phyloP scores from a whole-genome alignment of 139 green algal genomes.

The Chlamydomonas incerta region DNA sequence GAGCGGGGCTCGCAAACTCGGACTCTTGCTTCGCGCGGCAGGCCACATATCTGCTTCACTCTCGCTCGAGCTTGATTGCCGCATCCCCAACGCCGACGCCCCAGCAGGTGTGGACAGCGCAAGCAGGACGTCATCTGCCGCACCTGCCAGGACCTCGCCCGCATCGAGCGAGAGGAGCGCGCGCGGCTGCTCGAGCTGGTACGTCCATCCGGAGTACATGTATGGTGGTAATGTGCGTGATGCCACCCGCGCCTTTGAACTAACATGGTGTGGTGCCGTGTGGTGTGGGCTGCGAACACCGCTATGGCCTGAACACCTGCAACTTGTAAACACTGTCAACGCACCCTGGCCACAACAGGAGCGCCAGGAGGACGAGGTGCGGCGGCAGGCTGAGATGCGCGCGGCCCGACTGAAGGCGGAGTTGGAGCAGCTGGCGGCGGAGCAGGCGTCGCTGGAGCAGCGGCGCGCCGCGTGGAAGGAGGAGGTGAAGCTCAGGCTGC shows the following conservation, averaged over 20 bases:
- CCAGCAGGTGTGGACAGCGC: background rate
- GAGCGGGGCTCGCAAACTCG: no score
- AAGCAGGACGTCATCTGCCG: background rate
- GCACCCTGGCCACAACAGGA: slow-evolving; percentile 28
- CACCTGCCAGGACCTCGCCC: slow-evolving; percentile 44
- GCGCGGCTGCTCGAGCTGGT: slow-evolving; percentile 30
- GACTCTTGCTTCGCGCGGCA: no score
- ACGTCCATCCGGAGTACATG: no score
- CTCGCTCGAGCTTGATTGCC: no score
- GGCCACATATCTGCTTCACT: no score
- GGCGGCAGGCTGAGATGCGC: slow-evolving; percentile 32
- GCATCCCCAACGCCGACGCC: no score
- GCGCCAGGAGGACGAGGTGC: slow-evolving; percentile 19
- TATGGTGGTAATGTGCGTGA: no score
- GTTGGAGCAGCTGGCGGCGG: slow-evolving; percentile 18
- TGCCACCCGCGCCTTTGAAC: no score
- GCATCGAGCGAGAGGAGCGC: slow-evolving; percentile 29
- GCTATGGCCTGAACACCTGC: no score
- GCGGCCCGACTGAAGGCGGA: slow-evolving; percentile 23
- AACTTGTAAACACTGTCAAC: no score
- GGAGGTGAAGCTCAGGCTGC: slow-evolving; percentile 40
- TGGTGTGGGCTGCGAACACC: no score
- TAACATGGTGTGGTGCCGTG: no score
- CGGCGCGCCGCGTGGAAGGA: background rate
- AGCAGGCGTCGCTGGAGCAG: slow-evolving; percentile 40